Conservation (phyloP, 805 yeast species). For the Dipodascopsis tothii region DNA sequence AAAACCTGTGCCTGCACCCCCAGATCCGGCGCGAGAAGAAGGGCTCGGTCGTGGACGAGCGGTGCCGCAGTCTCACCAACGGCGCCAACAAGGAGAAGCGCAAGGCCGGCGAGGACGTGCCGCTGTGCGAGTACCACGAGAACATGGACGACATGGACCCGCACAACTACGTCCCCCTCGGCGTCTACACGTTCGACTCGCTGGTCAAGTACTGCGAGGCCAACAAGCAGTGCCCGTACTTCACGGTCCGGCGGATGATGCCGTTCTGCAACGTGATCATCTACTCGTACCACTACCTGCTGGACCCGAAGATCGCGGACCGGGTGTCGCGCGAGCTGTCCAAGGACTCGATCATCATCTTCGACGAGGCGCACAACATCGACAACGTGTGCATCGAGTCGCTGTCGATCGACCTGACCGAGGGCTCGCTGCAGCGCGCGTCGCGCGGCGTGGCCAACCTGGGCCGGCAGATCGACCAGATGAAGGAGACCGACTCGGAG, state of each 20-base stretch:
- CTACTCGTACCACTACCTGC: conserved; percentile 89
- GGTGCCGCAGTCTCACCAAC: conserved; percentile 88
- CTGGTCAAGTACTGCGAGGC: conserved; percentile 68
- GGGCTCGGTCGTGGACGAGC: conserved; percentile 91
- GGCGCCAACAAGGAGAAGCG: conserved; percentile 71
- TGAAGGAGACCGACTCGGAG: conserved; percentile 72
- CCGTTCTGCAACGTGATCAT: conserved; percentile 79
- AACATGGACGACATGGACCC: conserved; percentile 81
- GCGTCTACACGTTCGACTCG: conserved; percentile 90
- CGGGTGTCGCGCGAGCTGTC: conserved; percentile 88
- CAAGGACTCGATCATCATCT: conserved; percentile 86
- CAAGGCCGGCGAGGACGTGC: conserved; percentile 51
- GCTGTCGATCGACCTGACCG: conserved; percentile 81
- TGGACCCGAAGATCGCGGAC: conserved; percentile 96
- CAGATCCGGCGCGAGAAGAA: conserved; percentile 77
- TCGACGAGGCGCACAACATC: conserved; percentile 92
- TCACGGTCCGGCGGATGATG: conserved; percentile 90
- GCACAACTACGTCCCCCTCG: conserved; percentile 79
- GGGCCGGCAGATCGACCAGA: conserved; percentile 74
- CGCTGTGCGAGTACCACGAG: conserved; percentile 83
- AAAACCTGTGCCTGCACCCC: conserved; percentile 88
- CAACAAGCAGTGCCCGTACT: conserved; percentile 86
- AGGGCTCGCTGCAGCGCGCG: conserved; percentile 78
- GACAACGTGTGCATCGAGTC: conserved; percentile 96
- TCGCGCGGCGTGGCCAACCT: conserved; percentile 77